phyloP scores from a whole-genome alignment of 2,329 filamentous ascomycete species.

The Chlorencoelia australis region DNA sequence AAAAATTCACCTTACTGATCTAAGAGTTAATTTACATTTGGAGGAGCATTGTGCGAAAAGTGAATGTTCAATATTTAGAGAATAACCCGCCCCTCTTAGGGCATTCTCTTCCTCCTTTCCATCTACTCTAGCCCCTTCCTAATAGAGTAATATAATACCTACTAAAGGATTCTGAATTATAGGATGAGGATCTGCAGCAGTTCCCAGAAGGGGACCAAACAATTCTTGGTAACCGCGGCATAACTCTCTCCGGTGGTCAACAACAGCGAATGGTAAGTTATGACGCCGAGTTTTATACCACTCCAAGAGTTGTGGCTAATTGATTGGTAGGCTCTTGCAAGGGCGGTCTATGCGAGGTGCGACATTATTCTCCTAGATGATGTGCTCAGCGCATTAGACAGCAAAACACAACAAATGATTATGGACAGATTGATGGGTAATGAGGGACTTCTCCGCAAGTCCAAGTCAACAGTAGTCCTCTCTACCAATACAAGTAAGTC shows the following conservation, averaged over 20 bases:
- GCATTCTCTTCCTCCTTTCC: no score
- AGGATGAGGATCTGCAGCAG: conserved; percentile 17
- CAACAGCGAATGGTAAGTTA: conserved; percentile 31
- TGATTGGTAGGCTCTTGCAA: conserved; percentile 30
- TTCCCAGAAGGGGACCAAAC: conserved; percentile 30
- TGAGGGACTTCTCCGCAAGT: conserved; percentile 32
- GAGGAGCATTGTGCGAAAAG: conserved; percentile 20
- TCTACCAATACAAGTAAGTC: conserved; percentile 31
- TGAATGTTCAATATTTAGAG: no score
- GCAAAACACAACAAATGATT: conserved; percentile 33
- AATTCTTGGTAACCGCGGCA: conserved; percentile 32
- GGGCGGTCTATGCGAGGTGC: conserved; percentile 35
- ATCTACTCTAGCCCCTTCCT: conserved; percentile 8
- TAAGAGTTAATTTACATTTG: conserved; percentile 25
- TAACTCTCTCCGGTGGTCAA: conserved; percentile 36
- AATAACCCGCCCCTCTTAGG: no score
- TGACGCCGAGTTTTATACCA: background rate
- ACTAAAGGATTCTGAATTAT: conserved; percentile 16
- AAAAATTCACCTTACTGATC: no score
- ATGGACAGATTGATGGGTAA: conserved; percentile 33
- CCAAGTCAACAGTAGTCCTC: conserved; percentile 33
- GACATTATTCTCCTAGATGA: conserved; percentile 37
- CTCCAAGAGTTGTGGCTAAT: background rate
- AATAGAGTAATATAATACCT: conserved; percentile 28
- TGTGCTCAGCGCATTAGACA: conserved; percentile 36